Base-by-base conservation (phyloP, 2,329 filamentous ascomycete genomes). In the Clarireedia homoeocarpa region DNA sequence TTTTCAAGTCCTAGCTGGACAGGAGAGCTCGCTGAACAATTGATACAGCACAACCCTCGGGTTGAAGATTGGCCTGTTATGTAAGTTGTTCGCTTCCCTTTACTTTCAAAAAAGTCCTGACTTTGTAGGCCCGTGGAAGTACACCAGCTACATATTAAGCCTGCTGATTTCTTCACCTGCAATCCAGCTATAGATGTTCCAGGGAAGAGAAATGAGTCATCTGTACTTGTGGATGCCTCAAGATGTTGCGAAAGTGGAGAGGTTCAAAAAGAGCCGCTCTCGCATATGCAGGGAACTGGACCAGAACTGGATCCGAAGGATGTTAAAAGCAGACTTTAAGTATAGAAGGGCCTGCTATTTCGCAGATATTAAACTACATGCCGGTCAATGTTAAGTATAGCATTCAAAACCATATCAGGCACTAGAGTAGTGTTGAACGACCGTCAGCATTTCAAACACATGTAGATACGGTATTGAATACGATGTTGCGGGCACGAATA, bases 11-110 rank as follows among this genome's bases (percentile, higher is more conserved):
- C 20, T 10, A 30, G 9, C 10, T 26, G 17, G 20, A 39, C 9
- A 30, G 30, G 48, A 40, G 38, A 42, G 39, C 39, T 17, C 49
- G 38, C 58, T 47, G 15, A 53, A 10, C 14, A 10, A 15, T 38
- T 9, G 20, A 38, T 38, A 34, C 48, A 61, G 2, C 91, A 95
- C 69, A 91, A 95, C 75, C 90, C 91, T 0, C 76, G 88, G 0
- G 89, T 89, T 0, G 91, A 96, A 67, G 91, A 95, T 71, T 95
- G 88, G 75, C 91, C 91, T 23, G 79, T 95, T 91, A 46, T 38
- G 10, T 17, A 24, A 23, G 38, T 23, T 20, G 6, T 14, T 6
- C 39, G 20, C 20, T 42, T n/a, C 39, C 3, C 14, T 14, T 42
- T 20, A 7, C 17, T 79, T 95, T 34, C 30, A 34, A 34, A 34